Percentiles rank a stretch among this genome's conserved stretches.
phyloP scores from a whole-genome alignment of 805 yeast genomes.

The Aciculoconidium aculeatum region DNA sequence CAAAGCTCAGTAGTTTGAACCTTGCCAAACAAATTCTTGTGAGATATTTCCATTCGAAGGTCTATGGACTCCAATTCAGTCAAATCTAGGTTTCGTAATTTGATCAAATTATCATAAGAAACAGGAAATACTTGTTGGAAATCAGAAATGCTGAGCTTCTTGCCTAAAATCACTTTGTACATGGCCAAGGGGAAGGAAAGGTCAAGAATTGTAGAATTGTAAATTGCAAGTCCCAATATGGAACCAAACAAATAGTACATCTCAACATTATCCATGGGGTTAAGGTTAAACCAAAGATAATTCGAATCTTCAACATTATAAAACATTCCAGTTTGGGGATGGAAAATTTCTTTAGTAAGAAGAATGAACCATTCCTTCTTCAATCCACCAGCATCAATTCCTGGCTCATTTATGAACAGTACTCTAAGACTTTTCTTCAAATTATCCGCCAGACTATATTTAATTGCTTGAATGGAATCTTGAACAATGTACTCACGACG shows the following conservation, averaged over 20 bases:
- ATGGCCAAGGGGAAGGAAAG: constrained; percentile 69
- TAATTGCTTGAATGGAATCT: constrained; percentile 68
- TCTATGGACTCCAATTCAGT: constrained; percentile 41
- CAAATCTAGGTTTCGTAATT: constrained; percentile 18
- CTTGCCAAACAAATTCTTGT: constrained; percentile 43
- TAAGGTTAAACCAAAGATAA: constrained; percentile 67
- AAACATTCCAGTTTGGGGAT: constrained; percentile 64
- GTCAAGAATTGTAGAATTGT: constrained; percentile 83
- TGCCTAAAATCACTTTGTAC: constrained; percentile 65
- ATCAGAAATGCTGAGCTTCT: constrained; percentile 56
- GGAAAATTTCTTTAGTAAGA: constrained; percentile 63
- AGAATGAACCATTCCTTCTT: constrained; percentile 90
- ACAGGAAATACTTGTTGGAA: constrained; percentile 64
- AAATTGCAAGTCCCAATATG: constrained; percentile 83
- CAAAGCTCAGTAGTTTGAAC: constrained; percentile 45
- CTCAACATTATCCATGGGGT: constrained; percentile 41
- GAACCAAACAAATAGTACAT: constrained; percentile 77
- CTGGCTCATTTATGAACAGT: constrained; percentile 83
- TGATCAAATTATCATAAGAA: constrained; percentile 37
- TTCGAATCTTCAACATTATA: constrained; percentile 61
- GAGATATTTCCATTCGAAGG: constrained; percentile 56
- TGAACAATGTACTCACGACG: constrained; percentile 60
- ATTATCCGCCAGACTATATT: constrained; percentile 45
- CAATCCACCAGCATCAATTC: constrained; percentile 93
- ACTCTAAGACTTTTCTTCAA: constrained; percentile 71